phyloP scores from a whole-genome alignment of 2,329 filamentous ascomycete species.

The Penicillium digitatum region DNA sequence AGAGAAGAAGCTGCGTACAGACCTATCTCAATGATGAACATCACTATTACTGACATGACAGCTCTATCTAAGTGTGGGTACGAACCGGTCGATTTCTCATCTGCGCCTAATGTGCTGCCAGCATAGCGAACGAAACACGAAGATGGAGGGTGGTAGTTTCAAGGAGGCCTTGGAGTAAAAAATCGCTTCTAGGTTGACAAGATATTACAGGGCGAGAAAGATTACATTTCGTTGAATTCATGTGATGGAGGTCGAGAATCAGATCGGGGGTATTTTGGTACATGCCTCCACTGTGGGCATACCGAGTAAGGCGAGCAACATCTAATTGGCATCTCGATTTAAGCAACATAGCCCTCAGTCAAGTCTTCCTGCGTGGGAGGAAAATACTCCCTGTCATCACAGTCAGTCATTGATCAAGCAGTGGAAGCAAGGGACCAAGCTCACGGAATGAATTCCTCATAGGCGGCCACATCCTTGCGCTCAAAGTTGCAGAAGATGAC shows the following conservation, averaged over 20 bases:
- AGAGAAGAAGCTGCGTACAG: not conserved
- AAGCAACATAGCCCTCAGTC: not conserved
- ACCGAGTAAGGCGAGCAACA: not conserved
- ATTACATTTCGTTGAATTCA: not conserved
- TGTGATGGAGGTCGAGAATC: not conserved
- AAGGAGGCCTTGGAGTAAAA: not conserved
- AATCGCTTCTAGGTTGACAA: not conserved
- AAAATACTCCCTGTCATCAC: conserved; percentile 44
- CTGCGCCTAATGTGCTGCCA: not conserved
- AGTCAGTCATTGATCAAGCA: conserved; percentile 3
- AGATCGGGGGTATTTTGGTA: not conserved
- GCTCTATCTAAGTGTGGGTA: not conserved
- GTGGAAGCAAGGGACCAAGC: conserved; percentile 34
- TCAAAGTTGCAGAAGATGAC: conserved; percentile 85
- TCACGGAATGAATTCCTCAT: conserved; percentile 69
- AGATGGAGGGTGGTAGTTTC: not conserved
- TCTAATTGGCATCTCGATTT: not conserved
- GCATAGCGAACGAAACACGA: not conserved
- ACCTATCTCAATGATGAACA: not conserved
- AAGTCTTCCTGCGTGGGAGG: conserved; percentile 43
- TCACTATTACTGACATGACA: not conserved
- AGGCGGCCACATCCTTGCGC: conserved; percentile 70
- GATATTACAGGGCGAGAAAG: not conserved
- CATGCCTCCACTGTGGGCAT: not conserved
- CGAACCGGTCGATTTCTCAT: not conserved